A percentile compares a stretch with the other conserved stretches of the same genome.
Conservation (phyloP, 371 early-diverging fungal species). For the Entomophthora muscae region DNA sequence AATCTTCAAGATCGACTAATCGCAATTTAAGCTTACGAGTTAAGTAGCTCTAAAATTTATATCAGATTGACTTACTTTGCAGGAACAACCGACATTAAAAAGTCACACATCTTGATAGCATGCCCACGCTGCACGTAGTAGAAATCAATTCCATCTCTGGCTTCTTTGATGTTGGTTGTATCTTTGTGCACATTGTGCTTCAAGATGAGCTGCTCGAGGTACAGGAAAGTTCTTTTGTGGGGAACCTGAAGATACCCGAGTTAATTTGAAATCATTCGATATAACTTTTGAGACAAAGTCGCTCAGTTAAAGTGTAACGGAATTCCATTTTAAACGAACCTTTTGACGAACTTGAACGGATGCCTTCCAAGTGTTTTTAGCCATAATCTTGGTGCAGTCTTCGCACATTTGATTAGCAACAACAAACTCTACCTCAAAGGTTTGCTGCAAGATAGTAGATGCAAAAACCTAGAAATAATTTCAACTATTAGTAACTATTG, state of each 20-base stretch:
- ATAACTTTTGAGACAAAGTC: conserved; percentile 95
- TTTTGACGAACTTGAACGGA: conserved; percentile 98
- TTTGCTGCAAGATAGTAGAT: conserved; percentile 86
- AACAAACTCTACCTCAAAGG: conserved; percentile 88
- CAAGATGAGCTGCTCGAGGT: conserved; percentile 96
- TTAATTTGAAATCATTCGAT: conserved; percentile 98
- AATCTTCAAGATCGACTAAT: too few relatives aligned
- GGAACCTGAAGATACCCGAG: conserved; percentile 96
- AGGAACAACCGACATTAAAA: conserved; percentile 77
- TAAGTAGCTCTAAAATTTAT: too few relatives aligned
- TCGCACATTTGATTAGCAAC: conserved; percentile 91
- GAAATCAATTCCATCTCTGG: conserved; percentile 97
- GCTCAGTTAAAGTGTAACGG: too few relatives aligned
- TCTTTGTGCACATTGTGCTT: conserved; percentile 94
- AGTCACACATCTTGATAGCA: conserved; percentile 94
- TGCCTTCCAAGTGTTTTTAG: conserved; percentile 98
- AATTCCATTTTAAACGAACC: conserved; percentile 40
- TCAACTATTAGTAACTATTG: not conserved
- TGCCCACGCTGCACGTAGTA: conserved; percentile 82
- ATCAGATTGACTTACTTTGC: conserved; percentile 25
- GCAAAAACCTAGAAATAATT: conserved; percentile 75
- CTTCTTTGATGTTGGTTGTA: conserved; percentile 95
- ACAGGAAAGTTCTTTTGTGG: conserved; percentile 96
- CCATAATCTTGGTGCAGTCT: conserved; percentile 94
- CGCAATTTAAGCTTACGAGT: too few relatives aligned